phyloP scores from a whole-genome alignment of 75 land plant genomes.

The Gnetum montanum region DNA sequence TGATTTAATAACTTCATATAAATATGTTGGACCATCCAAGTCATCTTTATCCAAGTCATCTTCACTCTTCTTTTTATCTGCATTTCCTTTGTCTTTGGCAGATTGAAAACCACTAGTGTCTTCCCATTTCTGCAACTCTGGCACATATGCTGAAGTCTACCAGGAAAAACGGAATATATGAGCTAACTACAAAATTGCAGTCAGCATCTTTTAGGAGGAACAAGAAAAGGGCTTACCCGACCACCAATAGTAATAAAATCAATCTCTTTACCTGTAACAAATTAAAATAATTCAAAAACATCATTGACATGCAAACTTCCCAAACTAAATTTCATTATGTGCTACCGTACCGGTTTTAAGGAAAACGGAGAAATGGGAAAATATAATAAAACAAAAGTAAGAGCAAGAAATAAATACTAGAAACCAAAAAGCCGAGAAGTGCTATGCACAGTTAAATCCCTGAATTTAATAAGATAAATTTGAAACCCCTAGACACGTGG shows the following conservation, averaged over 20 bases:
- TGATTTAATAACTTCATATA: no score
- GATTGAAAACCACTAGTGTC: slow-evolving; percentile 16
- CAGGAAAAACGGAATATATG: not conserved
- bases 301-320: not conserved
- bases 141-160: slow-evolving; percentile 65
- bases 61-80: slow-evolving; percentile 9
- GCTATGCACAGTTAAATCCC: not conserved
- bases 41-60: no score
- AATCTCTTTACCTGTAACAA: slow-evolving; percentile 66
- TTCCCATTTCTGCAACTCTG: slow-evolving; percentile 51
- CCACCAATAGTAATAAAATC: slow-evolving; percentile 87
- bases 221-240: slow-evolving; percentile 51
- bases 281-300: not conserved
- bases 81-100: slow-evolving; percentile 11
- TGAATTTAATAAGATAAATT: not conserved
- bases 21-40: no score
- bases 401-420: not conserved
- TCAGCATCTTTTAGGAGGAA: not conserved
- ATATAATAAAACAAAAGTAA: not conserved
- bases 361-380: not conserved
- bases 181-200: not conserved
- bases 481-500: not conserved
- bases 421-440: not conserved
- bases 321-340: not conserved
- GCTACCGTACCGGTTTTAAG: not conserved